A percentile compares a stretch with the other conserved stretches of the same genome.
These are phyloP conservation scores for Cryptococcus sp. DNA, from an alignment of 1,284 basidiomycete species.

Conservation along the genomic window DNA sequence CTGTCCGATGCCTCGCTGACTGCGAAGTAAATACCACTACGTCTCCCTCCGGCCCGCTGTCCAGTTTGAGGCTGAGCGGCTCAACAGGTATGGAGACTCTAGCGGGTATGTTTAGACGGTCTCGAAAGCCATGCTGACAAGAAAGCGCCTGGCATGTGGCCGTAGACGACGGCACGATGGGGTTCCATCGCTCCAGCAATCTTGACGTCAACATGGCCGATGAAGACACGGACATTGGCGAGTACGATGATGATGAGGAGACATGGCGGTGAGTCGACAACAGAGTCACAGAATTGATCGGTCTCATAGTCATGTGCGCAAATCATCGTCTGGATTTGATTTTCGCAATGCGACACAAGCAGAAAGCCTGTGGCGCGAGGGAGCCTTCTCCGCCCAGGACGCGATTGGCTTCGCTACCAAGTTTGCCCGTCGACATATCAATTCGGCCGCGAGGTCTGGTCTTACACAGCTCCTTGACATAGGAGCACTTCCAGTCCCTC, in stretches of 20 bases:
- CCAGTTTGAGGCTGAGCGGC: constrained; percentile 80
- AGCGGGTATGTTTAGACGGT: constrained; percentile 30
- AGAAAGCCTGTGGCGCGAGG: constrained; percentile 1
- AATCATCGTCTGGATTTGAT: constrained; percentile 4
- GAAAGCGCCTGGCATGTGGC: constrained; percentile 31
- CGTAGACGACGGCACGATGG: constrained; percentile 27
- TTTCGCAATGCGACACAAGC: neutral
- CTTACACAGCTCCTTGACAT: too few species aligned
- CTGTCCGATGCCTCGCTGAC: neutral
- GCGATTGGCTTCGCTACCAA: neutral
- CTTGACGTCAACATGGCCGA: constrained; percentile 37
- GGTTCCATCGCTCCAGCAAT: constrained; percentile 20
- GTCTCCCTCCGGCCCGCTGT: constrained; percentile 75
- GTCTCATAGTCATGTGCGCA: constrained; percentile 9
- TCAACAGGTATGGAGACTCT: constrained; percentile 74
- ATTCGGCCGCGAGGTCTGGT: neutral
- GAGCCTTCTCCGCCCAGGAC: constrained; percentile 16
- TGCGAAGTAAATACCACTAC: constrained; percentile 45
- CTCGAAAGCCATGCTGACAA: neutral
- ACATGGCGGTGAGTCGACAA: constrained; percentile 5
- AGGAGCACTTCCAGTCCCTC: neutral
- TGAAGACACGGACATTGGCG: constrained; percentile 36
- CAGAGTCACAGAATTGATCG: constrained; percentile 1
- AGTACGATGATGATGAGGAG: constrained; percentile 24
- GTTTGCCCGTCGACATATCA: constrained; percentile 23